Base-by-base conservation (phyloP, 2,329 filamentous ascomycete genomes). In the Exophiala lecanii-corni region DNA sequence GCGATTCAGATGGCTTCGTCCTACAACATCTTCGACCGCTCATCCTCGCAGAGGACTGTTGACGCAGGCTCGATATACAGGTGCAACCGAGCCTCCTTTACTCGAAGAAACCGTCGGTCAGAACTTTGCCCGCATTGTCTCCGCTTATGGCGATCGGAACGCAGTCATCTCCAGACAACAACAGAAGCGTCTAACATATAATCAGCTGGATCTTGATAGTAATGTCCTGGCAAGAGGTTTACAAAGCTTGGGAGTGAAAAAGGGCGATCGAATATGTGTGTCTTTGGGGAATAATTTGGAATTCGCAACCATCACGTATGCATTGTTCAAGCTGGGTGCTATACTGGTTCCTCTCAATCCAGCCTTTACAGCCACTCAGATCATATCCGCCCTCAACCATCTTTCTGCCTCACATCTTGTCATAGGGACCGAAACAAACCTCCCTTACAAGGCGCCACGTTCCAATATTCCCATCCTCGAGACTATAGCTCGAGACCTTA, bases 301-400 rank as follows among this genome's bases (percentile, higher is more conserved):
- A 63, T 91, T 87, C 61, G 87, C 86, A 2, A 82, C 83, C 37
- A 75, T 92, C 64, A 57, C 50, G 45, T 97, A 97, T 65, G 89
- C 89, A 1, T 64, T 92, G 41, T 95, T 91, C 71, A 97, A 97
- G 65, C 75, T 97, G 7, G 92, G 92, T n/a, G 91, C 87, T 17
- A 79, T 97, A 38, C 71, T 97, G 50, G 89, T 94, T n/a, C 92
- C 91, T 0, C 68, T 97, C 17, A 97, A 98, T 62, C 91, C 89
- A 15, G 83, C 80, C 2, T 97, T 97, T 71, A 94, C 88, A 55
- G 73, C 79, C 3, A 64, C 70, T 4, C 92, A 97, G 68, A 80
- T 97, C 6, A 72, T 79, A 4, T 77, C 87, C 2, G 91, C 89
- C 0, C 71, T 97, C 19, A 75, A 74, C 6, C 89, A 94, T 57